Percentiles rank a stretch among this genome's conserved stretches.
Conservation (phyloP, 257 asterid genomes). For the Solanum habrochaites region DNA sequence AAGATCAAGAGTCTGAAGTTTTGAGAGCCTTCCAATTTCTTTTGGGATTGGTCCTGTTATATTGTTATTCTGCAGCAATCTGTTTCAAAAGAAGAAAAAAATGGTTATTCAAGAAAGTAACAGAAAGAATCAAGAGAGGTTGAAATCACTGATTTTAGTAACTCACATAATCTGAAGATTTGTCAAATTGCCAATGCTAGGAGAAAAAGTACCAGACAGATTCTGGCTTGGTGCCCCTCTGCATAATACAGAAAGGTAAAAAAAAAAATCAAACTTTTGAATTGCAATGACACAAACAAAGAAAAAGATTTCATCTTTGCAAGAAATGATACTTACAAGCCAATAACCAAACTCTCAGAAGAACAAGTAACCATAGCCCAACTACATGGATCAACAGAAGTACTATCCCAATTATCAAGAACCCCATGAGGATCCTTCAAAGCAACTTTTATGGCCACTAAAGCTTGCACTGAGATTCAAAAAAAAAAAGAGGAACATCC, state of each 20-base stretch:
- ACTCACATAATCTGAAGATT: slow-evolving; percentile 88
- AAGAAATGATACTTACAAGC: slow-evolving; percentile 57
- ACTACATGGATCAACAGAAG: slow-evolving; percentile 98
- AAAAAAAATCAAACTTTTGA: not conserved
- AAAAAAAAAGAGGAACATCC: not conserved
- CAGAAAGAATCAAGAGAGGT: not conserved
- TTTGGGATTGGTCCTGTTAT: slow-evolving; percentile 68
- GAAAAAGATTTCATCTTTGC: not conserved
- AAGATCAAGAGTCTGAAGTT: slow-evolving; percentile 87
- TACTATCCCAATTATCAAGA: slow-evolving; percentile 94
- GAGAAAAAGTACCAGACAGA: slow-evolving; percentile 74
- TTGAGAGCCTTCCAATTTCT: slow-evolving; percentile 63
- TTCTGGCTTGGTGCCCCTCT: slow-evolving; percentile 98
- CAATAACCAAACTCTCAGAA: slow-evolving; percentile 67
- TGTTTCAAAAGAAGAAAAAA: slow-evolving; percentile 13
- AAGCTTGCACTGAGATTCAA: slow-evolving; percentile 66
- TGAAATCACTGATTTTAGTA: not conserved
- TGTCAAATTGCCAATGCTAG: slow-evolving; percentile 81
- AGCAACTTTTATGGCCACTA: slow-evolving; percentile 63
- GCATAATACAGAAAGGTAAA: slow-evolving; percentile 14
- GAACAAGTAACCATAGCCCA: slow-evolving; percentile 99
- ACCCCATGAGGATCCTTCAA: slow-evolving; percentile 88
- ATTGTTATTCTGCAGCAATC: slow-evolving; percentile 83
- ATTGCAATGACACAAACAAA: not conserved
- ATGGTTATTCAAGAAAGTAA: not conserved